Evolutionary conservation across 192 early-diverging fungal species (phyloP).

Genomic region (Coemansia sp.): DNA sequence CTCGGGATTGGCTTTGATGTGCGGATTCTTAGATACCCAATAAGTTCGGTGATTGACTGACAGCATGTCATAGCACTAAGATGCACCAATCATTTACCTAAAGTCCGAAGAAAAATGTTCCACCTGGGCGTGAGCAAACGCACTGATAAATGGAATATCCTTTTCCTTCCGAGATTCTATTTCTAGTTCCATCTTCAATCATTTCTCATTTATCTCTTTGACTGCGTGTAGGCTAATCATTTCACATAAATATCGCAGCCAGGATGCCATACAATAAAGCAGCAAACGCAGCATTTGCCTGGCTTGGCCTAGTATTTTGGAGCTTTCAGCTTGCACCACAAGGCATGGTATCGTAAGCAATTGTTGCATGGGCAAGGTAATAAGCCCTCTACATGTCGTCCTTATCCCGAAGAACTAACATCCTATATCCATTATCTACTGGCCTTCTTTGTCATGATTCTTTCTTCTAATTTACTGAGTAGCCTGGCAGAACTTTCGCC

Average conservation of each 20-base stretch:
- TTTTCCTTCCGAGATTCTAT: not conserved
- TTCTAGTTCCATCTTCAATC: not conserved
- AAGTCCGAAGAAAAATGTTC: not conserved
- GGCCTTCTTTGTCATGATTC: not conserved
- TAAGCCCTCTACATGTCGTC: not conserved
- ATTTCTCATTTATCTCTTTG: constrained; percentile 4
- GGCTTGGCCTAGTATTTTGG: constrained; percentile 52
- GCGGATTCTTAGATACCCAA: not conserved
- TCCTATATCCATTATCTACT: constrained; percentile 10
- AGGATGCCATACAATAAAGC: constrained; percentile 47
- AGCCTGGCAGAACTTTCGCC: constrained; percentile 53
- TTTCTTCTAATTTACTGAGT: constrained; percentile 8
- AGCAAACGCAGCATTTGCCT: constrained; percentile 41
- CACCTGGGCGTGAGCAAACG: not conserved
- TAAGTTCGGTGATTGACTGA: not conserved
- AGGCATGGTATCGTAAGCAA: constrained; percentile 38
- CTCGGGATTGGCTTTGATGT: not conserved
- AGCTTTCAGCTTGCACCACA: constrained; percentile 54
- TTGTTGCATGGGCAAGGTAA: not conserved
- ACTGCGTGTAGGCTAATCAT: not conserved
- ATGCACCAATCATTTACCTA: not conserved
- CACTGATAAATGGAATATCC: not conserved
- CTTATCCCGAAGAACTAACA: constrained; percentile 6
- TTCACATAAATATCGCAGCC: not conserved
- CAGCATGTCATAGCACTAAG: not conserved